These are phyloP conservation scores for Earliella scabrosa DNA, from an alignment of 1,284 basidiomycete species.

Conservation along the genomic window DNA sequence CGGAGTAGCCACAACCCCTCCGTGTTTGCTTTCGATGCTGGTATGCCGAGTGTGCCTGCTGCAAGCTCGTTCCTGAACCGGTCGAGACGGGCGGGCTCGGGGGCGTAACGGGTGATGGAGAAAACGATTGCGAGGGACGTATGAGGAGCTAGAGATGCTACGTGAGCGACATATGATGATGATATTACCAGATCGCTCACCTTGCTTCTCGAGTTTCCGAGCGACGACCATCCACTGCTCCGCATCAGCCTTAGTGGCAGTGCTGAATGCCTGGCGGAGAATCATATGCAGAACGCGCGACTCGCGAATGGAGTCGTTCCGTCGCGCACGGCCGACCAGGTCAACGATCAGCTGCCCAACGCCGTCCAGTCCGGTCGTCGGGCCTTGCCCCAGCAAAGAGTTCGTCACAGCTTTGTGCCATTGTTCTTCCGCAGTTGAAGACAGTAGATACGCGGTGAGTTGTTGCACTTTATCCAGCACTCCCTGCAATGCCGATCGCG, in stretches of 20 bases:
- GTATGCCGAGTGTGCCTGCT: constrained; percentile 75
- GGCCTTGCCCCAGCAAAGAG: constrained; percentile 35
- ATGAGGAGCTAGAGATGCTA: constrained; percentile 58
- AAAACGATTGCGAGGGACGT: constrained; percentile 68
- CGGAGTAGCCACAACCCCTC: constrained; percentile 75
- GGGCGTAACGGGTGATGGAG: constrained; percentile 63
- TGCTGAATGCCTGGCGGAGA: constrained; percentile 63
- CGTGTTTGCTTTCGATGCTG: constrained; percentile 62
- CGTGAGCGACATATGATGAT: background rate
- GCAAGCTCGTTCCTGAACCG: constrained; percentile 92
- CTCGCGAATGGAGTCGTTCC: constrained; percentile 54
- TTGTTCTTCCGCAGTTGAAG: constrained; percentile 48
- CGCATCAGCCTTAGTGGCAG: constrained; percentile 64
- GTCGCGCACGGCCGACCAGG: constrained; percentile 40
- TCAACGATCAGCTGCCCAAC: constrained; percentile 48
- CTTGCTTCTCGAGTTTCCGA: constrained; percentile 60
- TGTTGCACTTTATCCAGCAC: constrained; percentile 60
- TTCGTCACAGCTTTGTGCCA: constrained; percentile 55
- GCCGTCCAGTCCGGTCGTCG: constrained; percentile 30
- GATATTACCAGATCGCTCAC: constrained; percentile 43
- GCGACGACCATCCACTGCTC: constrained; percentile 79
- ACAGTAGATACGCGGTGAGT: constrained; percentile 71
- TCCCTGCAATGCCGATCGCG: constrained; percentile 43
- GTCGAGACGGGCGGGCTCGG: constrained; percentile 77
- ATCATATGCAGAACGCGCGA: constrained; percentile 63